Percentiles rank a stretch among this genome's conserved stretches.
These are phyloP conservation scores for Blastomyces gilchristii DNA, from an alignment of 2,329 filamentous ascomycete genomes.

Conservation along the genomic window DNA sequence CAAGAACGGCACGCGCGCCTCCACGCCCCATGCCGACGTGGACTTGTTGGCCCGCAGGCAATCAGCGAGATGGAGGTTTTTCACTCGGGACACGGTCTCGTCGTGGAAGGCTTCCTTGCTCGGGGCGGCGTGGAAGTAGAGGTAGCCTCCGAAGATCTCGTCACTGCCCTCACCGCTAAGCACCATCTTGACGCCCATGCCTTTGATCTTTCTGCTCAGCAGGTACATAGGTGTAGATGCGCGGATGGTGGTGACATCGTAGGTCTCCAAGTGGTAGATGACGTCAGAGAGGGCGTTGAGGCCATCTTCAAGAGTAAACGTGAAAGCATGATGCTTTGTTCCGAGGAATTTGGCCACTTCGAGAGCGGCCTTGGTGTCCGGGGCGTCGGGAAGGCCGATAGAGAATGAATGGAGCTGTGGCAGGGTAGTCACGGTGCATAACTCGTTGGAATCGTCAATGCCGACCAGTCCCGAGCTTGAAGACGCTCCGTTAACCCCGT, in stretches of 20 bases:
- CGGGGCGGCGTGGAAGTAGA: conserved; percentile 95
- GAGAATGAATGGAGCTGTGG: conserved; percentile 98
- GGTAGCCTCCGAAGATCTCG: conserved; percentile 96
- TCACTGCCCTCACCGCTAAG: conserved; percentile 93
- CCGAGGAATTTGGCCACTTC: conserved; percentile 95
- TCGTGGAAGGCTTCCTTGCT: conserved; percentile 87
- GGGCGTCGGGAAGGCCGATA: conserved; percentile 85
- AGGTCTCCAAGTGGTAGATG: conserved; percentile 95
- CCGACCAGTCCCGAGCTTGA: conserved; percentile 60
- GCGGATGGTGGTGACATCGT: conserved; percentile 96
- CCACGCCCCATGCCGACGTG: conserved; percentile 92
- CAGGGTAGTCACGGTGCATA: conserved; percentile 81
- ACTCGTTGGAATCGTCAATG: conserved; percentile 83
- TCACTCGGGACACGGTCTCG: conserved; percentile 86
- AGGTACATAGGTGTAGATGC: conserved; percentile 98
- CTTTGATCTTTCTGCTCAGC: conserved; percentile 96
- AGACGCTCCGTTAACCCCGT: conserved; percentile 32
- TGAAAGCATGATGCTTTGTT: conserved; percentile 96
- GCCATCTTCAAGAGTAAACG: conserved; percentile 94
- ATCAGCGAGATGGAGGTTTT: conserved; percentile 94
- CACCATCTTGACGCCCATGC: conserved; percentile 99
- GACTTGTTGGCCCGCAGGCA: conserved; percentile 98
- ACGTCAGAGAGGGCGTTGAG: conserved; percentile 95
- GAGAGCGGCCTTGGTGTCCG: conserved; percentile 81
- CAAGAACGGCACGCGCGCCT: conserved; percentile 94